Evolutionary conservation across 2,329 filamentous ascomycete genomes (phyloP), one percentile per base, ranked within the genome.

Genomic region (Fusarium ambrosium): DNA sequence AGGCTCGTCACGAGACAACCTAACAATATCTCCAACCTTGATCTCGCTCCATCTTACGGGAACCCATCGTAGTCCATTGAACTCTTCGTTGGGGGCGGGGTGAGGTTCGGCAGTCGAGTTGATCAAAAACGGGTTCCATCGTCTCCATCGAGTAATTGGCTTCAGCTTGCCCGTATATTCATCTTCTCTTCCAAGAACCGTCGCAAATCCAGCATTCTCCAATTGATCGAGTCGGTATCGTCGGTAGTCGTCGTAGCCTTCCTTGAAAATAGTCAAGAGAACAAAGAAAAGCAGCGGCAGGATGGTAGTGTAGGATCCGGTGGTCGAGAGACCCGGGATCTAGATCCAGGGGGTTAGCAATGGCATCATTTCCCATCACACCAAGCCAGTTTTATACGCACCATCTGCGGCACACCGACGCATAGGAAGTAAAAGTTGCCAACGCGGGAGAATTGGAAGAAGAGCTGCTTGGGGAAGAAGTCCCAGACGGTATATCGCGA

Each of bases 381-480:
- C 24, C 34, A 13, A 14, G 13, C 48, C 14, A 37, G 36, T 20
- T 20, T 48, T 53, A 29, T 56, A 75, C 80, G 39, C 73, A 84
- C 83, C 84, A 94, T 94, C 83, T 97, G 95, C 60, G 96, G 88
- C 70, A 97, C 92, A 51, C 94, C 94, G 73, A 97, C 91, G 76
- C 94, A 92, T 66, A 97, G 87, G 82, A 97, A 97, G 82, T 97
- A 90, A 79, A 97, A 97, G 82, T 97, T 97, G 75, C 93, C 93
- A 58, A 97, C 85, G 71, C 96, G 93, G 9, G 94, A 94, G 80
- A 97, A 97, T 79, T 97, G 95, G 64, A 95, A 95, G 69, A 95
- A 88, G 18, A 97, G 82, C 80, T 97, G 95, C 72, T 94, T 94
- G 4, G 95, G 95, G 16, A 97, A 83, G 81, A 97, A 97, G 81